phyloP scores from a whole-genome alignment of 2,329 filamentous ascomycete genomes.

The Paraphaeosphaeria sporulosa region DNA sequence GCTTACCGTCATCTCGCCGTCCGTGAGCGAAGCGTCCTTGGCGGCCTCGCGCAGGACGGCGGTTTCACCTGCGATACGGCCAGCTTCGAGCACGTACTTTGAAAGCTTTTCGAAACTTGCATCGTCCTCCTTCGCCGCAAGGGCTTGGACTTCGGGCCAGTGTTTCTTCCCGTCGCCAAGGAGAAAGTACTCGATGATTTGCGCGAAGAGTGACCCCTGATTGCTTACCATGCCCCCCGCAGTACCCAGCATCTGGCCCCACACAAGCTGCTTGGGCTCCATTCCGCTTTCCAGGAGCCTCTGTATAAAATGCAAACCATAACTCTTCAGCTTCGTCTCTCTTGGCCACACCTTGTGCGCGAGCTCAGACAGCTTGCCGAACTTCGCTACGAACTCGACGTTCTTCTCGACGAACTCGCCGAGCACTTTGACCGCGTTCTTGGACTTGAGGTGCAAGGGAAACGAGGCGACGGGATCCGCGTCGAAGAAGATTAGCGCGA shows the following conservation, averaged over 20 bases:
- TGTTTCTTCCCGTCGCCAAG: constrained; percentile 56
- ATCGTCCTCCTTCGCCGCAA: constrained; percentile 56
- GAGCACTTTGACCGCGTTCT: constrained; percentile 57
- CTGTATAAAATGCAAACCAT: constrained; percentile 64
- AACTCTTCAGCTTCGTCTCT: constrained; percentile 56
- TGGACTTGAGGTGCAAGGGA: constrained; percentile 58
- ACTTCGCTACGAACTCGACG: constrained; percentile 54
- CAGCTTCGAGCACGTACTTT: constrained; percentile 59
- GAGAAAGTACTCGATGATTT: constrained; percentile 66
- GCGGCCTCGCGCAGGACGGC: constrained; percentile 50
- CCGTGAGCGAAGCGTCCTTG: constrained; percentile 42
- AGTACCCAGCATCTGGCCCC: constrained; percentile 65
- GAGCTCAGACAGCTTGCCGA: constrained; percentile 51
- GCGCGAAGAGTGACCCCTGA: constrained; percentile 65
- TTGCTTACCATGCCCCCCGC: constrained; percentile 63
- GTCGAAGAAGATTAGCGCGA: constrained; percentile 64
- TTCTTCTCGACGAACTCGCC: constrained; percentile 60
- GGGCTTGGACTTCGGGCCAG: constrained; percentile 56
- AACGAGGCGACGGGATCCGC: constrained; percentile 62
- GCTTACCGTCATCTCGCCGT: constrained; percentile 37
- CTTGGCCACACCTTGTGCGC: constrained; percentile 51
- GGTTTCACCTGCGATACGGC: constrained; percentile 54
- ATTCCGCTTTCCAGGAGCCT: constrained; percentile 58
- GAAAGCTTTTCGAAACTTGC: constrained; percentile 57
- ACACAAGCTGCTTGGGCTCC: constrained; percentile 60